Base-by-base conservation (phyloP, 2,329 filamentous ascomycete species). In the Thelonectria olida region DNA sequence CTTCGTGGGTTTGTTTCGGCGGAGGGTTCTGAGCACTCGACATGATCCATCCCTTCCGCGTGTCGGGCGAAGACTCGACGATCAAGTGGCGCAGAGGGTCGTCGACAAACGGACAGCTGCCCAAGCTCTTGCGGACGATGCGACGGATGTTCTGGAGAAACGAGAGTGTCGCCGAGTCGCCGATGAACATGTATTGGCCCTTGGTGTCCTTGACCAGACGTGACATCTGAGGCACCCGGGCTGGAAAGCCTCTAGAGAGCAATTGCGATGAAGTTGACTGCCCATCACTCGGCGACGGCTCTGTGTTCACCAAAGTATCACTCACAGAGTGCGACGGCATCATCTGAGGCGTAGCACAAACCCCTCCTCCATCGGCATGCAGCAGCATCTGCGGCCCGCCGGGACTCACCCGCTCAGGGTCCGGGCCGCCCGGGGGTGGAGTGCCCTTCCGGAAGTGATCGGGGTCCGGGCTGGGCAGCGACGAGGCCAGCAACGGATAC, bases 121-220 rank as follows among this genome's bases (percentile, higher is more conserved):
- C 76, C 4, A 78, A 52, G 15, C 70, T 67, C 20, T 72, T 67
- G 5, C 67, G 67, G 0, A 76, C 73, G 17, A 77, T 66, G 4
- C 75, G 69, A 0, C 76, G 72, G 13, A 77, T 76, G 20, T 74
- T 73, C 25, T 77, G 74, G 1, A 77, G 62, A 25, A 77, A 76
- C 0, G 73, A 74, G 6, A 77, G 27, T 4, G 74, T 76, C 7
- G 74, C 74, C 17, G 75, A 74, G 61, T 77, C 75, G n/a, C 75
- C 75, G 25, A 78, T 72, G 47, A 76, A 78, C 67, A 78, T 74
- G 64, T 74, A 74, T 27, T 69, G 72, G 15, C 73, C 74, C 34
- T 72, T 67, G 7, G 69, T 73, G 28, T 76, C 74, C 38, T 75
- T 68, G 7, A 77, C 66, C 10, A 77, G 68, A 1, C 75, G 67